Conservation (phyloP, 345 rosid genomes). For the Rhizophora mangle region DNA sequence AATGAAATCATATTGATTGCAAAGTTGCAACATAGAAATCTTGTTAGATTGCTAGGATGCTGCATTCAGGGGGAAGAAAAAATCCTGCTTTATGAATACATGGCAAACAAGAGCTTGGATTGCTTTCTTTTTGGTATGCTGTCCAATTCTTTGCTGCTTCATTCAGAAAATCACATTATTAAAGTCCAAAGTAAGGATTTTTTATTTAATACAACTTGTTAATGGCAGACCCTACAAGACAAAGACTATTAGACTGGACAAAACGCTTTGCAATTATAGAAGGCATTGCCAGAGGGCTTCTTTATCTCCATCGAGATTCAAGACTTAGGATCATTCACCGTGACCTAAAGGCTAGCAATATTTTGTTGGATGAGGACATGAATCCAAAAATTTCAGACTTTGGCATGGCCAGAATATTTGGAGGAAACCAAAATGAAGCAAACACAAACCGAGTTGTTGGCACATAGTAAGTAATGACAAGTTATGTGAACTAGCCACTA, state of each 20-base stretch:
- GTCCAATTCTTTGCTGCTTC: background rate
- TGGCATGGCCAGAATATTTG: conserved; percentile 31
- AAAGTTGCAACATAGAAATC: conserved; percentile 30
- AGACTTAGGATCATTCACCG: conserved; percentile 30
- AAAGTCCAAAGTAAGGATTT: background rate
- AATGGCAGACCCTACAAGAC: conserved; percentile 17
- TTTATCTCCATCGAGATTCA: conserved; percentile 31
- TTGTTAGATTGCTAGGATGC: conserved; percentile 27
- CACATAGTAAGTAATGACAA: conserved; percentile 18
- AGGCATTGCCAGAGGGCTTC: conserved; percentile 31
- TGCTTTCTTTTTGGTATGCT: conserved; percentile 24
- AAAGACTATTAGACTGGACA: conserved; percentile 19
- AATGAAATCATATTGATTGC: conserved; percentile 29
- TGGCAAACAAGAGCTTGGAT: conserved; percentile 30
- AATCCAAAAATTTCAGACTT: conserved; percentile 31
- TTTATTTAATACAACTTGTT: background rate
- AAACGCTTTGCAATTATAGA: conserved; percentile 19
- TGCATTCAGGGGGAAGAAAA: conserved; percentile 27
- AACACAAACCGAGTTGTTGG: conserved; percentile 31
- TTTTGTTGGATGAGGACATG: conserved; percentile 28
- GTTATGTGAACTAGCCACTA: background rate
- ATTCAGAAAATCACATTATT: background rate
- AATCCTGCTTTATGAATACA: conserved; percentile 24
- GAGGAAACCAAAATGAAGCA: conserved; percentile 27
- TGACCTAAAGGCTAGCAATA: conserved; percentile 30